Evolutionary conservation across 2,329 filamentous ascomycete species (phyloP).

Genomic region (Ophiognomonia clavigignenti-juglandacearum): DNA sequence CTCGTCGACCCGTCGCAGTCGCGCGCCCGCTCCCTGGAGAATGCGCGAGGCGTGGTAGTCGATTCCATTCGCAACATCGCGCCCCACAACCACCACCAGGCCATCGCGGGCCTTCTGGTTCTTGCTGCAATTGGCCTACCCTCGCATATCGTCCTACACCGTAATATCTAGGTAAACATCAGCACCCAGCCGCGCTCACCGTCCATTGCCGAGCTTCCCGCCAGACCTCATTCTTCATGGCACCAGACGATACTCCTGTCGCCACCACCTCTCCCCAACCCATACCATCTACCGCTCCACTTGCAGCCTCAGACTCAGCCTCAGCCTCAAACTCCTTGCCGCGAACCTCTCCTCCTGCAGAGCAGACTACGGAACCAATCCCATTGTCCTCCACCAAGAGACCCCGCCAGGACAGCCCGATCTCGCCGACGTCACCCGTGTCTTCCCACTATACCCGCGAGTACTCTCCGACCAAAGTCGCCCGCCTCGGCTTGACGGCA

Average conservation of each 20-base stretch:
- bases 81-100: neutral
- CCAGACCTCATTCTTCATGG: constrained; percentile 41
- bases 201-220: too few species aligned
- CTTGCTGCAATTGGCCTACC: neutral
- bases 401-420: constrained; percentile 42
- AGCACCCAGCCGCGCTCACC: neutral
- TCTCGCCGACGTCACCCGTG: constrained; percentile 21
- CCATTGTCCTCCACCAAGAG: constrained; percentile 40
- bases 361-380: constrained; percentile 33
- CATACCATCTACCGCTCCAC: constrained; percentile 25
- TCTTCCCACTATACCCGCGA: constrained; percentile 29
- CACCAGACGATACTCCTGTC: constrained; percentile 48
- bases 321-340: constrained; percentile 28
- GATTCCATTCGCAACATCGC: neutral
- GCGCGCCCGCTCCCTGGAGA: neutral
- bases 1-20: too few species aligned
- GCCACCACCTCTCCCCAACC: constrained; percentile 45
- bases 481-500: constrained; percentile 37
- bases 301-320: constrained; percentile 24
- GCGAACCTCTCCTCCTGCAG: constrained; percentile 33
- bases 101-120: neutral
- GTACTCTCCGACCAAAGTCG: constrained; percentile 49
- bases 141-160: neutral
- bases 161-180: neutral
- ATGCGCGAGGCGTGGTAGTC: constrained; percentile 12